Evolutionary conservation across 2,329 filamentous ascomycete genomes (phyloP), one percentile per base, ranked within the genome.

Genomic region (Penicillium sp.): DNA sequence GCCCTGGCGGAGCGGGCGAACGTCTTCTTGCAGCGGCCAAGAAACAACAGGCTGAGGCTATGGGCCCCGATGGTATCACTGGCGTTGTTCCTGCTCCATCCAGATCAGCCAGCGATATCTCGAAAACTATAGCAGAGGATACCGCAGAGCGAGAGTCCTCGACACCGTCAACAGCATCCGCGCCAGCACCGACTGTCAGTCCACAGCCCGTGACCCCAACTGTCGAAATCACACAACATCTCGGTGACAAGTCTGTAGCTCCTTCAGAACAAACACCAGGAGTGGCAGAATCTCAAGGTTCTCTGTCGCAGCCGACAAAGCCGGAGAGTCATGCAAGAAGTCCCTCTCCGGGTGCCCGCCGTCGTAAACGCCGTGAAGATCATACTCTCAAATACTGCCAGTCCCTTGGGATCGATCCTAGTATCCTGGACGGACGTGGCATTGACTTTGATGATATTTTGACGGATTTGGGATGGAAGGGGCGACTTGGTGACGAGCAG

Each of bases 401-500:
- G 48, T 86, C 86, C 11, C 82, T 97, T 42, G 92, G 91, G 8
- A 85, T 97, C 51, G 91, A 97, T 70, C 84, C 90, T 0, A 83
- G 80, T 16, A 77, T 97, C n/a, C 80, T 97, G 55, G 90, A 92
- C 70, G 89, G 87, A 54, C 85, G 88, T 64, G 91, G 91, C 6
- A 82, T 88, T 6, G 92, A 97, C 57, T 94, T 97, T 69, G 89
- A 94, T 59, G 85, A 88, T 64, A 88, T 92, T 77, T 83, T 97
- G 37, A 89, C 92, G 65, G 92, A 96, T 72, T 91, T 97, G 73
- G 93, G 93, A 37, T 97, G 93, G 92, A 88, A 92, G 25, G 91
- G 90, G 52, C 87, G 89, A 52, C 84, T 91, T 65, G 88, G 92
- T 75, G 87, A 91, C 56, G 82, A 87, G 49, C 88, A 89, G 65